Base-by-base conservation (phyloP, 116 monocot species). In the Papilionanthe hybrid region DNA sequence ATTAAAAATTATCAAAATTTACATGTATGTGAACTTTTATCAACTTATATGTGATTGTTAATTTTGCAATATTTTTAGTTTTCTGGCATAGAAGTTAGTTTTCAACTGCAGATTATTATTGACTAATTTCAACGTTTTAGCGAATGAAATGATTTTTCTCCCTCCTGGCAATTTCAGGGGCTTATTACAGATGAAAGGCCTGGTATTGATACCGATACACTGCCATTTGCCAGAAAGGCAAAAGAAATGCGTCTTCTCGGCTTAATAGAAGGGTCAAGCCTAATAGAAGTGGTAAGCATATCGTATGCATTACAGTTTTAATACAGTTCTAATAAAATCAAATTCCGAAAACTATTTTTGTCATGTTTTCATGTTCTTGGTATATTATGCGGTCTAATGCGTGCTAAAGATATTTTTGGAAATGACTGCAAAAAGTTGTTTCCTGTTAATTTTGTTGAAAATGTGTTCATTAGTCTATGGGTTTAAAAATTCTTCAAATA, bases 271-370 rank as follows among this genome's bases (percentile, higher is more conserved):
- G 98, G 98, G 22, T 86, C 93, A 72, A 88, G 85, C 80, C 83
- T 99, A 30, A 91, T 78, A 83, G 98, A 99, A 93, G 98, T 99
- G 91, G 98, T 99, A 91, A 78, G 84, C 69, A 77, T 63, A 73
- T 3, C 43, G n/a, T n/a, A 37, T 7, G 73, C 42, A 43, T 42
- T 69, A 7, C 69, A 37, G 17, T 17, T 69, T 69, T 69, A 29
- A 37, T 69, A 27, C 27, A 32, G 32, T 32, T 37, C 69, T 12
- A 69, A 69, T 32, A 15, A 68, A 30, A 5, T 32, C 15, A 28
- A 53, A 17, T 37, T 30, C 12, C 5, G 28, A n/a, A 37, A 18
- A 69, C 32, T 69, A 25, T 9, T 69, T 7, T 30, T 37, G 11
- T 25, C 9, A 37, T 37, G 37, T 37, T 37, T 37, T 37, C 10